Conservation (phyloP, 1,139 yeast species). For the Kodamaea alishanica region DNA sequence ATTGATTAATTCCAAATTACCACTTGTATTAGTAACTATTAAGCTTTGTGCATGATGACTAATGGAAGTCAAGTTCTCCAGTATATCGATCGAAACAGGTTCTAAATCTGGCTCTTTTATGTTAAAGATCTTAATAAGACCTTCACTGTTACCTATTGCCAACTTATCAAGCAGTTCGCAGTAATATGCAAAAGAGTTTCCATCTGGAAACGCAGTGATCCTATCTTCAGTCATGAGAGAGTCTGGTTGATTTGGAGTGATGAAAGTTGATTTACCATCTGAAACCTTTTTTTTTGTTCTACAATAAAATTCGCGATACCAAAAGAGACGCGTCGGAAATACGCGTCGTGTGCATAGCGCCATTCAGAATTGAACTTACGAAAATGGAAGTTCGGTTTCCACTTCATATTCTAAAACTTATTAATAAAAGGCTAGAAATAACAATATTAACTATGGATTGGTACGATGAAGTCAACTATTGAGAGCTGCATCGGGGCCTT, state of each 20-base stretch:
- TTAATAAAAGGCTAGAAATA: too few species aligned
- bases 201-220: slow-evolving; percentile 44
- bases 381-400: too few species aligned
- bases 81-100: slow-evolving; percentile 52
- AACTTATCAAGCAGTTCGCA: slow-evolving; percentile 32
- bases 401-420: too few species aligned
- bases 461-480: too few species aligned
- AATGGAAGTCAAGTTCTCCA: slow-evolving; percentile 39
- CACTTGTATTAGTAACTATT: slow-evolving; percentile 33
- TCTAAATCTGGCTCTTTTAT: slow-evolving; percentile 46
- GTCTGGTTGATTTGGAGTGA: background rate
- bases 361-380: too few species aligned
- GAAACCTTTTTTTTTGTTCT: background rate
- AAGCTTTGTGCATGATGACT: slow-evolving; percentile 21
- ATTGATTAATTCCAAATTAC: slow-evolving; percentile 32
- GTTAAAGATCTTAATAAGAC: slow-evolving; percentile 50
- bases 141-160: slow-evolving; percentile 50
- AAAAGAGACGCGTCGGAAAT: background rate
- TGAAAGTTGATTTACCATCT: slow-evolving; percentile 1
- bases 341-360: background rate
- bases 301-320: background rate
- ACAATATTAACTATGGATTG: too few species aligned
- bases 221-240: slow-evolving; percentile 15
- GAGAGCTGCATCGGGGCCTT: too few species aligned
- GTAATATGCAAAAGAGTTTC: slow-evolving; percentile 43